Evolutionary conservation across 1,284 basidiomycete genomes (phyloP).

Genomic region (Ceratobasidium sp.): DNA sequence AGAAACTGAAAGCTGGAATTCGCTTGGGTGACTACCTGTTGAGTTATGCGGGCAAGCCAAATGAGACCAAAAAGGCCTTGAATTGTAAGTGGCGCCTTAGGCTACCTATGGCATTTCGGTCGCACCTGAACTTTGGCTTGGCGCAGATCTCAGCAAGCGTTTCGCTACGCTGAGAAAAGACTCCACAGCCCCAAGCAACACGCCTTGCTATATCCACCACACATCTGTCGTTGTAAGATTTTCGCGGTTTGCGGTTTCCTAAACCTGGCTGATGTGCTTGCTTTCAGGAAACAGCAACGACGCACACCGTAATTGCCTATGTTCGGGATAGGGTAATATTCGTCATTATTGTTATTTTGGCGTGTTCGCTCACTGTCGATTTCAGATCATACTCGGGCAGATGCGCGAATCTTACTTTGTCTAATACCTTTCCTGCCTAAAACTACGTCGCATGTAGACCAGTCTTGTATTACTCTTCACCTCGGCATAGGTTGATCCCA

Average conservation of each 20-base stretch:
- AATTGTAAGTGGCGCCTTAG: constrained; percentile 62
- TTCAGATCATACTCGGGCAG: constrained; percentile 29
- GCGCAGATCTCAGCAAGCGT: constrained; percentile 25
- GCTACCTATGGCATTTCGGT: background rate
- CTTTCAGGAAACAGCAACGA: constrained; percentile 28
- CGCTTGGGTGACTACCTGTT: constrained; percentile 63
- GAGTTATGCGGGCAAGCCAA: constrained; percentile 67
- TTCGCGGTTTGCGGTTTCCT: background rate
- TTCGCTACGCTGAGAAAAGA: constrained; percentile 19
- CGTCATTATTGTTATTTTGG: background rate
- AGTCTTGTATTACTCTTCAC: background rate
- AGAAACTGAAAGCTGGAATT: constrained; percentile 48
- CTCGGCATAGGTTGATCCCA: background rate
- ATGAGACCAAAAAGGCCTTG: constrained; percentile 66
- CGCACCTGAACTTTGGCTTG: constrained; percentile 2
- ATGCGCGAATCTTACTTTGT: constrained; percentile 42
- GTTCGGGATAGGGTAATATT: constrained; percentile 29
- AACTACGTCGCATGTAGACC: background rate
- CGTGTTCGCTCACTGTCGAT: background rate
- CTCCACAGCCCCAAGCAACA: constrained; percentile 17
- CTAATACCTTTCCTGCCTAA: background rate
- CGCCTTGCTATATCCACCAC: constrained; percentile 39
- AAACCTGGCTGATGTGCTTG: background rate
- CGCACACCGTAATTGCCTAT: constrained; percentile 25
- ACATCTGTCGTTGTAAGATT: constrained; percentile 39